Conservation (phyloP, 495 filamentous ascomycete genomes). For the Aspergillus mulundensis region DNA sequence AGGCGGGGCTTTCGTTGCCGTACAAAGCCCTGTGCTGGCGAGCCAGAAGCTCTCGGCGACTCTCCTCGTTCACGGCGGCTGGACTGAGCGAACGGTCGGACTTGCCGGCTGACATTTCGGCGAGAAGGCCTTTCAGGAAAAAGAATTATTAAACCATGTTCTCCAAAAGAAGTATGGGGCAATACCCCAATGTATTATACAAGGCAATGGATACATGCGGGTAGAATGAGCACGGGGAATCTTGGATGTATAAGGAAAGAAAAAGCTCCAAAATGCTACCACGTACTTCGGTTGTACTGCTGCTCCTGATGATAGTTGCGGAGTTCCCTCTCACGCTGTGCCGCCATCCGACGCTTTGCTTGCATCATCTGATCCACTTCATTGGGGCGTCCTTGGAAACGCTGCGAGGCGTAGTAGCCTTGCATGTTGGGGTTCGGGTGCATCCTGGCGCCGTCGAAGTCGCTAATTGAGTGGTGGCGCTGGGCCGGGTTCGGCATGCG, state of each 20-base stretch:
- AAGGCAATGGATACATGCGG: constrained; percentile 41
- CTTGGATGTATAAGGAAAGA: constrained; percentile 24
- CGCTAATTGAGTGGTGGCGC: constrained; percentile 82
- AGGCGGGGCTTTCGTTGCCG: constrained; percentile 64
- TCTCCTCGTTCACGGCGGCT: constrained; percentile 87
- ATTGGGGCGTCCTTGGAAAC: constrained; percentile 85
- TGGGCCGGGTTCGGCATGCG: constrained; percentile 42
- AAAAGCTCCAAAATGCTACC: constrained; percentile 41
- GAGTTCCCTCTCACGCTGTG: constrained; percentile 97
- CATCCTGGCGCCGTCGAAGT: constrained; percentile 72
- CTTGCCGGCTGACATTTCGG: constrained; percentile 79
- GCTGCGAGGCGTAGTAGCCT: constrained; percentile 89
- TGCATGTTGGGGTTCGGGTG: constrained; percentile 80
- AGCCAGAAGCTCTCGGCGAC: constrained; percentile 91
- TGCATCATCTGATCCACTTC: constrained; percentile 99
- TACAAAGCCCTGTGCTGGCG: constrained; percentile 93
- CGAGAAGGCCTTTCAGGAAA: constrained; percentile 63
- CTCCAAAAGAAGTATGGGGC: constrained; percentile 25
- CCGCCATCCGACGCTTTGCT: constrained; percentile 96
- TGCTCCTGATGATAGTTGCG: constrained; percentile 99
- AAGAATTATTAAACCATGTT: constrained; percentile 46
- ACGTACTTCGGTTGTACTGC: constrained; percentile 98
- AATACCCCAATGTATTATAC: constrained; percentile 47
- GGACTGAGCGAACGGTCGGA: constrained; percentile 91
- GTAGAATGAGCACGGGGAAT: constrained; percentile 35